Base-by-base conservation (phyloP, 352 stramenopile genomes). In the Phytophthora pluvialis region DNA sequence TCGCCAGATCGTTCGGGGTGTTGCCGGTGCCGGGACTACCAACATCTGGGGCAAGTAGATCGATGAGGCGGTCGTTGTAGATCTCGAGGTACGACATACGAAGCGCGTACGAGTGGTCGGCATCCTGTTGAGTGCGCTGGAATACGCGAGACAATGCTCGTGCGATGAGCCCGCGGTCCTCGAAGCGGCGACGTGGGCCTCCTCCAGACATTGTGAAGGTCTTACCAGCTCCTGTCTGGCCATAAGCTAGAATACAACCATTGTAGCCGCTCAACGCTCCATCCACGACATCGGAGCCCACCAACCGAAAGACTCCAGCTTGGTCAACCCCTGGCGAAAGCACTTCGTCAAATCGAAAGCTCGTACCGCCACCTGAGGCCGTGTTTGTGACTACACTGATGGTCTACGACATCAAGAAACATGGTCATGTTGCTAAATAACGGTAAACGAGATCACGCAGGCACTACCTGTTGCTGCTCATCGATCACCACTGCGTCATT, bases 61-160 rank as follows among this genome's bases (percentile, higher is more conserved):
- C 91, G 54, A 83, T 93, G 11, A 96, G 57, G 29, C 85, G 81
- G 53, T 98, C 90, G 64, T 98, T 98, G 80, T 96, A 96, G 7
- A 97, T 88, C 62, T 97, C 87, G n/a, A 97, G 71, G 65, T 92
- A 96, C 18, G 78, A 92, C 35, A 89, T 81, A 29, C 74, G 88
- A 31, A 95, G 70, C 1, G 59, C 65, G 33, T 81, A 90, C 16
- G 72, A 64, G 47, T 89, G 69, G 36, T 86, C 73, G 0, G 56
- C 64, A 26, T 91, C 80, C 3, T 72, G 62, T 28, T 86, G 56
- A 26, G 84, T 75, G 6, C 64, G 67, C 48, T 82, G 71, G 51
- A 91, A 91, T 33, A 91, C 64, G 25, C 56, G 66, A n/a, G 78
- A 78, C 32, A 91, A 75, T 11, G 85, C 53, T 15, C 83, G 77